These are phyloP conservation scores for Fibroporia radiculosa DNA, from an alignment of 768 basidiomycete species.

Conservation along the genomic window DNA sequence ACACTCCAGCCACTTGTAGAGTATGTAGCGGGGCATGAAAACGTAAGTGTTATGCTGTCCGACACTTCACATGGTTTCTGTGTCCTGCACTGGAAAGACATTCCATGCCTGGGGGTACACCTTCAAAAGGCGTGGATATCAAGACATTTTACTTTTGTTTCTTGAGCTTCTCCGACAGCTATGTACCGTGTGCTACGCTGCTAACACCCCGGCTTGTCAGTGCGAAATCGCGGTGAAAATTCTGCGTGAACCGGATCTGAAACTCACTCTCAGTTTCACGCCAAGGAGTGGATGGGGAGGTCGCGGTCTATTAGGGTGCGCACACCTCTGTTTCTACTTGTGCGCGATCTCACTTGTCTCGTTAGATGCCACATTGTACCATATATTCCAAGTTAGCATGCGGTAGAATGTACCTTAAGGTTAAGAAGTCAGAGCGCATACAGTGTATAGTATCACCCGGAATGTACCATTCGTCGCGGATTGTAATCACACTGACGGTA, in stretches of 20 bases:
- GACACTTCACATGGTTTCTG: neutral
- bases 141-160: too few relatives aligned
- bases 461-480: too few relatives aligned
- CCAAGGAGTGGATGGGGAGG: constrained; percentile 68
- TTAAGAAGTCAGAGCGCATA: too few relatives aligned
- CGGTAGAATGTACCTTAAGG: too few relatives aligned
- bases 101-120: too few relatives aligned
- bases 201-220: too few relatives aligned
- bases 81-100: neutral
- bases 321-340: neutral
- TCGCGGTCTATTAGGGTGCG: constrained; percentile 75
- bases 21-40: constrained; percentile 71
- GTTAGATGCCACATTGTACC: constrained; percentile 17
- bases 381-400: too few relatives aligned
- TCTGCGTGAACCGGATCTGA: constrained; percentile 37
- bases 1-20: constrained; percentile 63
- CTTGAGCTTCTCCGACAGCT: too few relatives aligned
- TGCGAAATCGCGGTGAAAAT: constrained; percentile 51
- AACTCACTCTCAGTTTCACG: constrained; percentile 22
- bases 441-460: too few relatives aligned
- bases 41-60: constrained; percentile 39
- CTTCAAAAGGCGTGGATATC: too few relatives aligned
- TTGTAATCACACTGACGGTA: too few relatives aligned
- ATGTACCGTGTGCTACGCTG: too few relatives aligned
- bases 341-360: neutral